These are phyloP conservation scores for Tagetes erecta DNA, from an alignment of 129 eudicot species.

Conservation along the genomic window DNA sequence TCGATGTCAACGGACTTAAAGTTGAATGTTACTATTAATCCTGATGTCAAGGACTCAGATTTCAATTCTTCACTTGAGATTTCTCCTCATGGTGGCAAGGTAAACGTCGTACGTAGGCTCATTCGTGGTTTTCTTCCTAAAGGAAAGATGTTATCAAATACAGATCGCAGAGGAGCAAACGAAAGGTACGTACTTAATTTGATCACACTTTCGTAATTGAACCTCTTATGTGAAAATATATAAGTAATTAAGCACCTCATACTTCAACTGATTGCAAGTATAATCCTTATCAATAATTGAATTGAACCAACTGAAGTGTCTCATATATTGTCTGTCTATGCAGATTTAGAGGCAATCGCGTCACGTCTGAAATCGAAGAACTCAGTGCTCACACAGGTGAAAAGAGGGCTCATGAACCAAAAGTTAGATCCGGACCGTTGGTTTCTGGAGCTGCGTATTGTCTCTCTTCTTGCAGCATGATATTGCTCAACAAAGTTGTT, in stretches of 20 bases:
- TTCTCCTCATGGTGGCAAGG: slow-evolving; percentile 41
- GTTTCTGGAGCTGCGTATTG: slow-evolving; percentile 76
- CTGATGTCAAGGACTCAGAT: slow-evolving; percentile 44
- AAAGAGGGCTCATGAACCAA: slow-evolving; percentile 49
- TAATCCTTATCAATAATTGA: neutral
- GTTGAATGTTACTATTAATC: slow-evolving; percentile 48
- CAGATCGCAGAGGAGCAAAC: slow-evolving; percentile 44
- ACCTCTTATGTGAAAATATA: neutral
- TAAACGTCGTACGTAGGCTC: slow-evolving; percentile 44
- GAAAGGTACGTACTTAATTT: slow-evolving; percentile 47
- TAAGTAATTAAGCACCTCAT: neutral
- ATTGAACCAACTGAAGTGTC: neutral
- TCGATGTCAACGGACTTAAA: slow-evolving; percentile 46
- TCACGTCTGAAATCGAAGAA: slow-evolving; percentile 27
- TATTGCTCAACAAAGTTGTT: slow-evolving; percentile 74
- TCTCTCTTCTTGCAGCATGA: slow-evolving; percentile 89
- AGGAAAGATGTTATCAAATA: slow-evolving; percentile 34
- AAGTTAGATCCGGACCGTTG: slow-evolving; percentile 53
- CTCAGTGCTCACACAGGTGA: slow-evolving; percentile 30
- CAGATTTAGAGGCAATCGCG: slow-evolving; percentile 53
- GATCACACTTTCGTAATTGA: neutral
- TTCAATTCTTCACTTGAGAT: slow-evolving; percentile 38
- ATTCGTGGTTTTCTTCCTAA: slow-evolving; percentile 47
- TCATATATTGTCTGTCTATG: neutral
- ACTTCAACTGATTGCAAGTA: neutral